phyloP scores from a whole-genome alignment of 768 basidiomycete genomes.

The Cystobasidium tubakii region DNA sequence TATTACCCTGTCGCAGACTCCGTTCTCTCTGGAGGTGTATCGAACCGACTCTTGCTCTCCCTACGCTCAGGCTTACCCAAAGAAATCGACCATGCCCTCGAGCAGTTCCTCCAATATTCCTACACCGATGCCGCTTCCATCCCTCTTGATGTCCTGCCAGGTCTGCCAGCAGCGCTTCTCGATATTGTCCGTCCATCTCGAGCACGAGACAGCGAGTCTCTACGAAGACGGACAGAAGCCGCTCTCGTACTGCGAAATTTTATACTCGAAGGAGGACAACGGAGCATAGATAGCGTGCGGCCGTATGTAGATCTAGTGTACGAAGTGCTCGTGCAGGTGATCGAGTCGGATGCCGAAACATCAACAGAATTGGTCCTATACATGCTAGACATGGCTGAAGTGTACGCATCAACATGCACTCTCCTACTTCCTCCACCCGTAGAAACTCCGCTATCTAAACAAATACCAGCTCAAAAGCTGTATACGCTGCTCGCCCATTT shows the following conservation, averaged over 20 bases:
- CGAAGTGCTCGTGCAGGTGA: slow-evolving; percentile 36
- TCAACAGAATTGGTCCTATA: slow-evolving; percentile 49
- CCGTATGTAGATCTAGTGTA: slow-evolving; percentile 51
- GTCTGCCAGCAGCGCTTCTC: slow-evolving; percentile 73
- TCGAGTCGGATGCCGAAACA: slow-evolving; percentile 16
- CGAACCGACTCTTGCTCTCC: slow-evolving; percentile 84
- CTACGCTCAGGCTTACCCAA: slow-evolving; percentile 72
- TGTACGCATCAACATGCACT: slow-evolving; percentile 42
- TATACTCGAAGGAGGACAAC: slow-evolving; percentile 61
- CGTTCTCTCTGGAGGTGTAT: slow-evolving; percentile 19
- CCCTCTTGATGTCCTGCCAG: slow-evolving; percentile 64
- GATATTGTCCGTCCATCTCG: slow-evolving; percentile 49
- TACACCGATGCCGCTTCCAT: slow-evolving; percentile 65
- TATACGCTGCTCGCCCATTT: slow-evolving; percentile 50
- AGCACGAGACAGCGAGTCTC: slow-evolving; percentile 39
- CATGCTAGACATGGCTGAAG: slow-evolving; percentile 48
- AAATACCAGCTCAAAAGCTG: slow-evolving; percentile 54
- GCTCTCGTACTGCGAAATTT: slow-evolving; percentile 81
- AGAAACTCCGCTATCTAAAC: slow-evolving; percentile 50
- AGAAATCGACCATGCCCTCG: slow-evolving; percentile 84
- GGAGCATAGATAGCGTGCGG: slow-evolving; percentile 55
- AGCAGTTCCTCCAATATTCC: slow-evolving; percentile 73
- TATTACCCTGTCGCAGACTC: slow-evolving; percentile 4
- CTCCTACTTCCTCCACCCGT: slow-evolving; percentile 48
- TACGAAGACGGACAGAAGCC: slow-evolving; percentile 72